Evolutionary conservation across 805 yeast species (phyloP).

Genomic region (Myxozyma neglecta): DNA sequence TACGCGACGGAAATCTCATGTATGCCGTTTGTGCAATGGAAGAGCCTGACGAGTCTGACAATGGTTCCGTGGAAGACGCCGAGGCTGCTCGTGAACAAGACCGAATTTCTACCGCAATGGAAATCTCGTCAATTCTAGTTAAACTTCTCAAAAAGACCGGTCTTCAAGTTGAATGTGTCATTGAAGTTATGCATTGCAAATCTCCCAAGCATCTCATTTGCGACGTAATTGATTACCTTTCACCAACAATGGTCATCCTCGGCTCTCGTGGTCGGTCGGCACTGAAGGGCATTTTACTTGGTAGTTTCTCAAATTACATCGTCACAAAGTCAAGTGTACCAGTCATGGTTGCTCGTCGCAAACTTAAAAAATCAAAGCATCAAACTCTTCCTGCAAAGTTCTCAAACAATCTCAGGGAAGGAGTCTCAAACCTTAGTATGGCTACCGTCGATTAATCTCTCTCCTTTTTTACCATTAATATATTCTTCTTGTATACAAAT

Average conservation of each 20-base stretch:
- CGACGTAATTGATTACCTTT: slow-evolving; percentile 66
- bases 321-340: slow-evolving; percentile 72
- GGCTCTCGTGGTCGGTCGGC: slow-evolving; percentile 76
- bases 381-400: slow-evolving; percentile 48
- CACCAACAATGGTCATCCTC: slow-evolving; percentile 71
- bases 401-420: slow-evolving; percentile 40
- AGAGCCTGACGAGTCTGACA: slow-evolving; percentile 36
- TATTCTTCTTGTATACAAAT: not conserved
- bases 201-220: slow-evolving; percentile 69
- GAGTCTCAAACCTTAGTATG: slow-evolving; percentile 23
- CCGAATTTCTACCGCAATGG: slow-evolving; percentile 43
- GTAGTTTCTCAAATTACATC: slow-evolving; percentile 69
- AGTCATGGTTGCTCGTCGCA: slow-evolving; percentile 76
- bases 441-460: slow-evolving; percentile 30
- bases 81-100: slow-evolving; percentile 42
- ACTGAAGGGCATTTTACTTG: slow-evolving; percentile 69
- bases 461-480: not conserved
- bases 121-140: slow-evolving; percentile 45
- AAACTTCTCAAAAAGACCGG: slow-evolving; percentile 61
- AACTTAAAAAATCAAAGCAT: slow-evolving; percentile 61
- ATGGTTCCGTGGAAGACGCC: not conserved
- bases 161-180: slow-evolving; percentile 68
- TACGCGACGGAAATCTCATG: slow-evolving; percentile 78
- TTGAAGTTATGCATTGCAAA: slow-evolving; percentile 74
- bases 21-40: slow-evolving; percentile 56